These are phyloP conservation scores for Neoarthrinium moseri DNA, from an alignment of 2,329 filamentous ascomycete genomes.

Conservation along the genomic window DNA sequence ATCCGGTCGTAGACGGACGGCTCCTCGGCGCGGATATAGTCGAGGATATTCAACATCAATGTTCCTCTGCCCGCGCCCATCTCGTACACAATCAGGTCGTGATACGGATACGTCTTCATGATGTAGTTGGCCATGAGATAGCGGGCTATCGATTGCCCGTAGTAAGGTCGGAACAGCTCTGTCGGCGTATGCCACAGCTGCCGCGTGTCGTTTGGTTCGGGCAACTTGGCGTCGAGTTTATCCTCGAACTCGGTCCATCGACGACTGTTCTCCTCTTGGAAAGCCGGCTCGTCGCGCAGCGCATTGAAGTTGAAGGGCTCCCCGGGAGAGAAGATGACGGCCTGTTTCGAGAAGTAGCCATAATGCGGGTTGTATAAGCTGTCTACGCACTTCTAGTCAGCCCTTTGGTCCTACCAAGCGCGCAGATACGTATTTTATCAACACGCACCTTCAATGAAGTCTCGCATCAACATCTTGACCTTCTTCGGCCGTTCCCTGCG, in stretches of 20 bases:
- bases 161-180: constrained; percentile 93
- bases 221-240: constrained; percentile 68
- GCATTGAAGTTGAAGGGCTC: constrained; percentile 85
- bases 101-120: constrained; percentile 88
- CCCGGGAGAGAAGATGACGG: constrained; percentile 91
- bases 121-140: constrained; percentile 97
- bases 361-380: constrained; percentile 93
- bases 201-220: constrained; percentile 68
- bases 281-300: constrained; percentile 81
- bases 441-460: constrained; percentile 86
- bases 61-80: constrained; percentile 98
- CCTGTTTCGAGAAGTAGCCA: constrained; percentile 95
- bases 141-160: constrained; percentile 94
- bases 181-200: constrained; percentile 99
- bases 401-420: neutral
- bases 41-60: constrained; percentile 95
- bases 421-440: neutral
- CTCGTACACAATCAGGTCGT: constrained; percentile 97
- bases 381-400: constrained; percentile 50
- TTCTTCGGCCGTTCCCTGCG: constrained; percentile 75
- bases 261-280: constrained; percentile 72
- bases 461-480: constrained; percentile 95
- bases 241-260: constrained; percentile 93
- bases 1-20: constrained; percentile 93
- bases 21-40: constrained; percentile 88